Base-by-base conservation (phyloP, 2,329 filamentous ascomycete species). In the Fusarium chuoi region DNA sequence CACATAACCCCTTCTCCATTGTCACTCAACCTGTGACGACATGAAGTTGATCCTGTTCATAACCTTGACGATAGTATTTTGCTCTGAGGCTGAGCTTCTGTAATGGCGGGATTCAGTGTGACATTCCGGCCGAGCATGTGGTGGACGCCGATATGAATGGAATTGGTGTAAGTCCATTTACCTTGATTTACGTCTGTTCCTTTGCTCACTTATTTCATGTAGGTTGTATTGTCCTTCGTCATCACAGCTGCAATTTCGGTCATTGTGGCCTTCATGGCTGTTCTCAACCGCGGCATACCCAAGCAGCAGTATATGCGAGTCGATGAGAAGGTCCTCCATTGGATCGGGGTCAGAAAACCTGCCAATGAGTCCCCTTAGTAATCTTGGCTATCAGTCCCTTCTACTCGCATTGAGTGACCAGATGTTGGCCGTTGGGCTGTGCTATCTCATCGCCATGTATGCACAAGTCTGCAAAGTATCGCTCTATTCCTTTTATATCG, bases 101-200 rank as follows among this genome's bases (percentile, higher is more conserved):
- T 33, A 46, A 51, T 52, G 60, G 51, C 17, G 59, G 44, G 18
- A n/a, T 65, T 18, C 35, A 42, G 20, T 73, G 59, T 33, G 20
- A 38, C 33, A 22, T 30, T 26, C 39, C 41, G 9, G 55, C 60
- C 12, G 60, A 62, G 36, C 39, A 48, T 18, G 49, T 65, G 41
- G 60, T 66, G 48, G 71, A 74, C 24, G 46, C 71, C 45, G 65
- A 74, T 28, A 73, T 73, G 70, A 58, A 74, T 14, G 70, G 71
- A 33, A 71, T 74, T 39, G 71, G 57, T 28, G 70, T 63, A 56
- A 51, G 30, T 22, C 15, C 36, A n/a, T 14, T 14, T 22, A 17
- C 18, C 57, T 20, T 24, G 30, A 30, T 28, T 41, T 17, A 36
- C 14, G n/a, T 28, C 15, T 26, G 13, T 14, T 24, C 15, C 7